Evolutionary conservation across 257 asterid species (phyloP), one percentile per base, ranked within the genome.

Genomic region (Leonotis leonurus): DNA sequence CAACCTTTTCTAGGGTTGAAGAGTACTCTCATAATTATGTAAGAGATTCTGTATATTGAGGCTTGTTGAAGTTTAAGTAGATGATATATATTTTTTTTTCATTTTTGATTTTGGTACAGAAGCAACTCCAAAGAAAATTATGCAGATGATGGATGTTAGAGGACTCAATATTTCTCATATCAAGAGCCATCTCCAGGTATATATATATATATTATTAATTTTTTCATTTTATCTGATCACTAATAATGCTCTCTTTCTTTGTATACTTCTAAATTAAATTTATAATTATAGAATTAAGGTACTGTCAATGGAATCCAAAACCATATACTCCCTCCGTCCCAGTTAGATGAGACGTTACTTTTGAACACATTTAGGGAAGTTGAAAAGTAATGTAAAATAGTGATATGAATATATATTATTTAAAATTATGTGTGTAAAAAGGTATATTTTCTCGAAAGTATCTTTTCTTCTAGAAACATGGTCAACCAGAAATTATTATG

Each of bases 161-260:
- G 85, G 79, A 26, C 68, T 82, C 20, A 69, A 73, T 60, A 69
- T 81, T 67, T 73, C 88, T 59, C 88, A 81, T 43, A 24, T 81
- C 71, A 81, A 81, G 54, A 78, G 87, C 68, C 87, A 81, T 68
- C 87, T 81, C 48, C 87, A 81, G 84, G 87, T 81, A 69, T 7
- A 13, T 6, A 13, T 3, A n/a, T n/a, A n/a, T 25, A 25, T 25
- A 3, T 32, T 12, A 5, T 33, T 33, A 20, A 16, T 16, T 21
- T 41, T 21, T 41, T 41, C 0, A 5, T 35, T 14, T 41, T 22
- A 41, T n/a, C 8, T 9, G 11, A 9, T 14, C 8, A 6, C n/a
- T n/a, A n/a, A n/a, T n/a, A 14, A 41, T 2, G 2, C 4, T 35
- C 41, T 9, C 8, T 14, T 6, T 12, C 3, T n/a, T 16, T 5